A percentile compares a stretch with the other conserved stretches of the same genome.
Evolutionary conservation across 495 filamentous ascomycete genomes (phyloP).

Genomic region (Trichoderma virens): DNA sequence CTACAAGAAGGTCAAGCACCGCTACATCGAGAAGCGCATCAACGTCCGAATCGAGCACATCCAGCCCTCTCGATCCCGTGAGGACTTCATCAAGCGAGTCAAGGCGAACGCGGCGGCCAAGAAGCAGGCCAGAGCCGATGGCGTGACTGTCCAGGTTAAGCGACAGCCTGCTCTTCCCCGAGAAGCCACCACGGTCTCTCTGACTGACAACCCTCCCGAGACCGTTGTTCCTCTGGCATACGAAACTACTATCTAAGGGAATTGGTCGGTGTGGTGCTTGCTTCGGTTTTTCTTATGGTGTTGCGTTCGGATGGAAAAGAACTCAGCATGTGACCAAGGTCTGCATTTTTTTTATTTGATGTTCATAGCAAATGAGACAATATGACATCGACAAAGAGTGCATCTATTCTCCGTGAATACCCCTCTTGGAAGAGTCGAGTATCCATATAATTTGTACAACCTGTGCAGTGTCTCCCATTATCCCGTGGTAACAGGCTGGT

Average conservation of each 20-base stretch:
- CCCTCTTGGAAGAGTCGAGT: not conserved
- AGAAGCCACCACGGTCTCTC: conserved; percentile 65
- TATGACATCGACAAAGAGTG: conserved; percentile 4
- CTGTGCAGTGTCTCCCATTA: not conserved
- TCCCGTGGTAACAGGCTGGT: not conserved
- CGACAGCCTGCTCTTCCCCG: conserved; percentile 75
- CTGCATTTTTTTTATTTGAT: conserved; percentile 10
- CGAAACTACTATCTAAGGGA: conserved; percentile 91
- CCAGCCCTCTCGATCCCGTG: conserved; percentile 81
- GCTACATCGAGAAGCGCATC: conserved; percentile 98
- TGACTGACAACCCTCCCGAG: conserved; percentile 75
- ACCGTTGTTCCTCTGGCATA: conserved; percentile 86
- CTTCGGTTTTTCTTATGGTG: conserved; percentile 15
- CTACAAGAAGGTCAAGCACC: conserved; percentile 96
- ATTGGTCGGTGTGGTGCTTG: conserved; percentile 16
- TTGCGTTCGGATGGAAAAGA: conserved; percentile 11
- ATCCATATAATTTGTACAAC: not conserved
- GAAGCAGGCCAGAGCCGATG: conserved; percentile 84
- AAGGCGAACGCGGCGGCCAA: conserved; percentile 91
- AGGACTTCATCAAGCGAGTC: conserved; percentile 92
- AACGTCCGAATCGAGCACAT: conserved; percentile 98
- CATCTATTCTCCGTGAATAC: not conserved
- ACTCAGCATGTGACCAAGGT: conserved; percentile 12
- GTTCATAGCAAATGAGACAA: conserved; percentile 11
- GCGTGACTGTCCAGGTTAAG: conserved; percentile 82